Percentiles rank a stretch among this genome's conserved stretches.
phyloP scores from a whole-genome alignment of 768 basidiomycete genomes.

The Coprinellus micaceus region DNA sequence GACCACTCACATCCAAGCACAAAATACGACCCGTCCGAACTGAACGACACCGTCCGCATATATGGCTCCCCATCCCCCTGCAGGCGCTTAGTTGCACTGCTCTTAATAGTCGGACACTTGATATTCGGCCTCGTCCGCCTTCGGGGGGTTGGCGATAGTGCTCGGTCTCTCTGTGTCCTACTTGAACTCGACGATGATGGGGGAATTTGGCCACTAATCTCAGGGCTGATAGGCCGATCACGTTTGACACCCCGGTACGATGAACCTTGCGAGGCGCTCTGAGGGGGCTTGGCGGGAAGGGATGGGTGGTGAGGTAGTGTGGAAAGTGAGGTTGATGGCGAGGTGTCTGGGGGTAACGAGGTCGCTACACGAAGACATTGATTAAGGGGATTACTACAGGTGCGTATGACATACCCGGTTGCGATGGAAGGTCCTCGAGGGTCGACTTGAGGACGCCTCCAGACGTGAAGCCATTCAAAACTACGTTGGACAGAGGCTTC shows the following conservation, averaged over 20 bases:
- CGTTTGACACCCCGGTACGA: constrained; percentile 21
- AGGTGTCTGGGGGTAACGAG: too few relatives aligned
- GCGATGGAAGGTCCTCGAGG: too few relatives aligned
- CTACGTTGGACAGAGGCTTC: too few relatives aligned
- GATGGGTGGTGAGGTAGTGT: constrained; percentile 4
- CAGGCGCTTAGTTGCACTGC: constrained; percentile 34
- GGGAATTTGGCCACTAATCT: background rate
- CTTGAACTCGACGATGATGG: background rate
- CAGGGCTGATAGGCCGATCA: constrained; percentile 16
- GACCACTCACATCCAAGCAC: constrained; percentile 60
- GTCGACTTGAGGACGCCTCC: too few relatives aligned
- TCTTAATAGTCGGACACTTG: constrained; percentile 48
- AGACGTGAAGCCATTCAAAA: too few relatives aligned
- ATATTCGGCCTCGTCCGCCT: background rate
- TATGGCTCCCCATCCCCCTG: constrained; percentile 46
- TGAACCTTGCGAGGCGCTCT: background rate
- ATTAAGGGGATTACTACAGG: too few relatives aligned
- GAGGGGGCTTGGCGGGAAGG: constrained; percentile 7
- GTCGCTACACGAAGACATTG: too few relatives aligned
- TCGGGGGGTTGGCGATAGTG: background rate
- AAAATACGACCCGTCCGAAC: constrained; percentile 50
- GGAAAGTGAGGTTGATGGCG: constrained; percentile 3
- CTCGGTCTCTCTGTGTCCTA: background rate
- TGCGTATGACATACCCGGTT: too few relatives aligned
- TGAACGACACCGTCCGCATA: constrained; percentile 47